phyloP scores from a whole-genome alignment of 768 basidiomycete species.

The Arthromyces matolae region DNA sequence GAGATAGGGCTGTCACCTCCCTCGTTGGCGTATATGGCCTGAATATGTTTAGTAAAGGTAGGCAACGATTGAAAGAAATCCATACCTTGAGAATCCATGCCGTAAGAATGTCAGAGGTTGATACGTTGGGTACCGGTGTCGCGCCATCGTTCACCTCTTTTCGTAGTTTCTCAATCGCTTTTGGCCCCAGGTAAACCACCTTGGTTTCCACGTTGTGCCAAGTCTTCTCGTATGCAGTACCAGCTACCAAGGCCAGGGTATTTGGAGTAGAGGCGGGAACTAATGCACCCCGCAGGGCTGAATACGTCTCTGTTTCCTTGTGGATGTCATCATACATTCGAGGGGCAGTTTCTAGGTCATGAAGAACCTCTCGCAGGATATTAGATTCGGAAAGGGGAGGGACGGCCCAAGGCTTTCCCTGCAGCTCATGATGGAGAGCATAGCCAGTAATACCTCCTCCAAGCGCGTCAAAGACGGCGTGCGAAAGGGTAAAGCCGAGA shows the following conservation, averaged over 20 bases:
- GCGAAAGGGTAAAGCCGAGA: conserved; percentile 3
- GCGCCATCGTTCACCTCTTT: neutral
- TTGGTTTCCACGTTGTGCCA: too few species aligned
- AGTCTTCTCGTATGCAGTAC: too few species aligned
- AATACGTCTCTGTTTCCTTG: neutral
- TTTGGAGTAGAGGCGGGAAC: too few species aligned
- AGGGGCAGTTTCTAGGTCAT: neutral
- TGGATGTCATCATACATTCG: too few species aligned
- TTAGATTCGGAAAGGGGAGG: neutral
- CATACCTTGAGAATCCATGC: conserved; percentile 8
- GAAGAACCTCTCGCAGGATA: neutral
- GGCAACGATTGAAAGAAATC: too few species aligned
- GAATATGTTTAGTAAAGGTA: too few species aligned
- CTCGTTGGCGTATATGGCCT: too few species aligned
- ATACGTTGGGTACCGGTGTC: neutral
- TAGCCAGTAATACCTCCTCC: neutral
- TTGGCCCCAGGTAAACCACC: too few species aligned
- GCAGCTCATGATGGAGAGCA: neutral
- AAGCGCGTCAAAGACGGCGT: conserved; percentile 5
- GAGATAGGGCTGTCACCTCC: too few species aligned
- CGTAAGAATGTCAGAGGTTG: conserved; percentile 4
- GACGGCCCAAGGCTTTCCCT: conserved; percentile 1
- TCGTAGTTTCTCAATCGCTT: neutral
- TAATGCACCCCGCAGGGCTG: neutral
- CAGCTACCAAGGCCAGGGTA: too few species aligned